Evolutionary conservation across 192 early-diverging fungal genomes (phyloP).

Genomic region (Coemansia sp.): DNA sequence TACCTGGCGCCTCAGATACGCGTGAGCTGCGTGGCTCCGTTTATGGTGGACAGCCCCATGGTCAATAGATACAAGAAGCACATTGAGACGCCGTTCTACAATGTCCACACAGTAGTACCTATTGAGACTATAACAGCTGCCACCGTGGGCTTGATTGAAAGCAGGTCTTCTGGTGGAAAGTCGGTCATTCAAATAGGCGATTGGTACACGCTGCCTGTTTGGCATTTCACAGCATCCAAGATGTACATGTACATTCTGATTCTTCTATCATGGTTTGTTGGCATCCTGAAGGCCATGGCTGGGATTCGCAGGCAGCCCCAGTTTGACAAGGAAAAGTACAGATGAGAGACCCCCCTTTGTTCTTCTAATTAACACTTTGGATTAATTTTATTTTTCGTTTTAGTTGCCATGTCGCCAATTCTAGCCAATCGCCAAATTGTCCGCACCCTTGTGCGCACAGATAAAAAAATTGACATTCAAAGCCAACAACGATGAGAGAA

Average conservation of each 20-base stretch:
- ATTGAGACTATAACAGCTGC: constrained; percentile 7
- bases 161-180: constrained; percentile 22
- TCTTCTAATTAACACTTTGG: too few relatives aligned
- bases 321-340: constrained; percentile 8
- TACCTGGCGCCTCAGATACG: constrained; percentile 17
- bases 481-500: too few relatives aligned
- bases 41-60: constrained; percentile 17
- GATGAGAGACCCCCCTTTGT: not conserved
- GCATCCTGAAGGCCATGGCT: not conserved
- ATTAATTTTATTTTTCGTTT: not conserved
- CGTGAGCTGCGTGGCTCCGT: constrained; percentile 35
- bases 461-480: too few relatives aligned
- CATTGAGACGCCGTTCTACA: constrained; percentile 3
- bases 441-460: too few relatives aligned
- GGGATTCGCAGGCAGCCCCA: not conserved
- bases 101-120: not conserved
- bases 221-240: constrained; percentile 14
- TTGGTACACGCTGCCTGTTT: constrained; percentile 27
- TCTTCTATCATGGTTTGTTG: not conserved
- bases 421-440: too few relatives aligned
- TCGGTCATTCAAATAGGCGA: constrained; percentile 28
- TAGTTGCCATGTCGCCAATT: too few relatives aligned
- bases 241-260: constrained; percentile 1
- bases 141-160: constrained; percentile 20
- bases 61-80: constrained; percentile 6